Evolutionary conservation across 768 basidiomycete genomes (phyloP), one percentile per base, ranked within the genome.

Genomic region (Pulveroboletus sp.): DNA sequence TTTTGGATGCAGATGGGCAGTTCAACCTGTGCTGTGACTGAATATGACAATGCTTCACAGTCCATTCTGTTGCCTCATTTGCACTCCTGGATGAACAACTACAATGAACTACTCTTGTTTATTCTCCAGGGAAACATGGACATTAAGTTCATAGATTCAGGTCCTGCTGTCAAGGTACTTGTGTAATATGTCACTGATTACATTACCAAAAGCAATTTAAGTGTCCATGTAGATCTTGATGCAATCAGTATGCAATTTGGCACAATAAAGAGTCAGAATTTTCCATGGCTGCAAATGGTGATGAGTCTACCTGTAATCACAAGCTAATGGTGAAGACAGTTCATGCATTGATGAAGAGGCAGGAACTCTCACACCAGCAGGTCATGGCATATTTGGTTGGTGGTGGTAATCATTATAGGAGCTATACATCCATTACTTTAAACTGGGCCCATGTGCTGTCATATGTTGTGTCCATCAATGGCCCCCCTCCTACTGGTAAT

Each of bases 171-270:
- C 0, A 72, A 69, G 38, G 69, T 67, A 0, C 26, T 67, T 0
- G 48, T 72, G 0, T 70, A 59, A 38, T 72, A 72, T 24, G 53
- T 70, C 0, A 71, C 67, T 0, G 71, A 72, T 29, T 72, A 73
- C 31, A 68, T 73, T 3, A 71, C 68, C 0, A 73, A 72, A 43
- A 29, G 44, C 5, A 45, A 37, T 5, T 13, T 14, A 10, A 32
- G 6, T 5, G 16, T 29, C 0, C 49, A 50, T 39, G 27, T 23
- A 0, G 45, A 34, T 1, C 1, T 36, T 1, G 30, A 8, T 23
- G 19, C 16, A 2, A 3, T 31, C n/a, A n/a, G n/a, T n/a, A n/a
- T n/a, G n/a, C n/a, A n/a, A n/a, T n/a, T n/a, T n/a, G n/a, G n/a
- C n/a, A n/a, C n/a, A n/a, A n/a, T n/a, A n/a, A n/a, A n/a, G n/a